Evolutionary conservation across 2,329 filamentous ascomycete genomes (phyloP).

Genomic region (Helminthosporium solani): DNA sequence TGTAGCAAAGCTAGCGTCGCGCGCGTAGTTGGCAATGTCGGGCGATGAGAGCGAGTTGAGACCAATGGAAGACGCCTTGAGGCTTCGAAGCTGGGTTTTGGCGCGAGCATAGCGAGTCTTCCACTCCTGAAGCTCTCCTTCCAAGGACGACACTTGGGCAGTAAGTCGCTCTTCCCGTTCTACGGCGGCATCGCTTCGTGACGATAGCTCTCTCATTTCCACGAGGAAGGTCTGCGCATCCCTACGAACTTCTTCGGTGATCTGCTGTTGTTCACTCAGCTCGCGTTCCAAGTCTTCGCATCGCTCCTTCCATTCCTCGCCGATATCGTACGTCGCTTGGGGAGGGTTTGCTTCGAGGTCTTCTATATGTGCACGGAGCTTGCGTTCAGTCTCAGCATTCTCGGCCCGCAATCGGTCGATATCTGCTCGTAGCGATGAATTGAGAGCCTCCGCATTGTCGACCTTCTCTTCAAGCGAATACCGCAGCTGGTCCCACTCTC

Average conservation of each 20-base stretch:
- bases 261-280: constrained; percentile 76
- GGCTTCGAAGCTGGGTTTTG: constrained; percentile 80
- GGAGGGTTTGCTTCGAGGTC: constrained; percentile 41
- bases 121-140: constrained; percentile 86
- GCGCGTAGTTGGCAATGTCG: constrained; percentile 67
- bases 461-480: constrained; percentile 71
- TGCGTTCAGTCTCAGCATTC: constrained; percentile 63
- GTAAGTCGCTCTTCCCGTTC: constrained; percentile 81
- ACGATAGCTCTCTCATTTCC: constrained; percentile 86
- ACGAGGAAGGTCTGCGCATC: constrained; percentile 80
- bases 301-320: constrained; percentile 39
- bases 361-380: constrained; percentile 65
- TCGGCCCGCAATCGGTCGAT: constrained; percentile 71
- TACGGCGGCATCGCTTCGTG: constrained; percentile 74
- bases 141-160: constrained; percentile 71
- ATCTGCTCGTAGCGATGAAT: constrained; percentile 75
- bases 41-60: constrained; percentile 59
- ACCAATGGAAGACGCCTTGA: constrained; percentile 78
- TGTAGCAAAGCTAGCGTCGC: constrained; percentile 67
- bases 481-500: constrained; percentile 69
- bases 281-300: constrained; percentile 51
- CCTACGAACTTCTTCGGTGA: constrained; percentile 81
- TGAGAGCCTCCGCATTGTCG: constrained; percentile 71
- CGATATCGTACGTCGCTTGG: constrained; percentile 21
- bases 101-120: constrained; percentile 82